phyloP scores from a whole-genome alignment of 495 filamentous ascomycete species.

The Neurospora sp. region DNA sequence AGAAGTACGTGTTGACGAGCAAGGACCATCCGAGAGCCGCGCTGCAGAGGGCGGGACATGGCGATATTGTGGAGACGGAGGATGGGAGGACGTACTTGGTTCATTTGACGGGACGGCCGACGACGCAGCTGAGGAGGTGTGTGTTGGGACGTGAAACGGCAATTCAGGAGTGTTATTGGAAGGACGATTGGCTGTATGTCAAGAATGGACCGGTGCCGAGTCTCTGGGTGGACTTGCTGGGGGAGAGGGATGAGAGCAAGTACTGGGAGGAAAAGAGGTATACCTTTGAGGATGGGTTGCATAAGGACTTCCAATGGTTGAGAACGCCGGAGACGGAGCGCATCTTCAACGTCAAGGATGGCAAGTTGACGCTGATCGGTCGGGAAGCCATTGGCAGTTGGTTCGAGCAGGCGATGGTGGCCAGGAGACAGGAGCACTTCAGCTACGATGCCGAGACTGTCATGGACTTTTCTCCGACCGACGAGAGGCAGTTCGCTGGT shows the following conservation, averaged over 20 bases:
- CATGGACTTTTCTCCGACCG: conserved; percentile 38
- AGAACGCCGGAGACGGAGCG: conserved; percentile 44
- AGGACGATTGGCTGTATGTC: conserved; percentile 46
- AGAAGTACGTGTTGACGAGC: conserved; percentile 35
- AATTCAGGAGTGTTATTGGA: conserved; percentile 46
- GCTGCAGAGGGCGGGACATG: conserved; percentile 47
- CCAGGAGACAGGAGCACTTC: conserved; percentile 44
- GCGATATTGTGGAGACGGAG: conserved; percentile 48
- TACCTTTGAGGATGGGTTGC: conserved; percentile 34
- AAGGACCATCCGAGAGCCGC: conserved; percentile 35
- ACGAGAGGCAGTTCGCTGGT: conserved; percentile 47
- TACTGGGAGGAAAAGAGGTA: conserved; percentile 46
- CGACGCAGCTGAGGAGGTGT: conserved; percentile 41
- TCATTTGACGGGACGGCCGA: conserved; percentile 43
- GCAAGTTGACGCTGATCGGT: conserved; percentile 35
- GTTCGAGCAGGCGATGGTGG: conserved; percentile 48
- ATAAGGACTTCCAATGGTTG: conserved; percentile 47
- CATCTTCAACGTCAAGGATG: conserved; percentile 32
- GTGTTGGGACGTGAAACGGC: conserved; percentile 45
- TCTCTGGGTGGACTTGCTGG: conserved; percentile 42
- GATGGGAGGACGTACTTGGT: conserved; percentile 47
- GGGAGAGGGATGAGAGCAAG: conserved; percentile 30
- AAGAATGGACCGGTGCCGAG: conserved; percentile 46
- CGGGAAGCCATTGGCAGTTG: conserved; percentile 43
- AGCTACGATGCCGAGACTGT: conserved; percentile 47